Evolutionary conservation across 225 moss, liverwort and hornwort genomes (phyloP).

Genomic region (Bryum argenteum): DNA sequence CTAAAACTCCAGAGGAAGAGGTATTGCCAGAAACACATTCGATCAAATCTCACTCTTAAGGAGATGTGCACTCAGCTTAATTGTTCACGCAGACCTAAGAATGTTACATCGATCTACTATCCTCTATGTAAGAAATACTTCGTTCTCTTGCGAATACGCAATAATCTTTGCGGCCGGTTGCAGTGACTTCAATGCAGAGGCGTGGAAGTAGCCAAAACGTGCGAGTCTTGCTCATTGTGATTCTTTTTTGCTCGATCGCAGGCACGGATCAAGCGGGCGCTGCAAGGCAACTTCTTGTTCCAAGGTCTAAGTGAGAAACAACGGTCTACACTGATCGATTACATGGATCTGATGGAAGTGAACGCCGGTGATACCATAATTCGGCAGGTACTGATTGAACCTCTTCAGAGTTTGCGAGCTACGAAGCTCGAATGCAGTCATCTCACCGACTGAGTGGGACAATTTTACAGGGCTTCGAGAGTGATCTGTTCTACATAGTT

Average conservation of each 20-base stretch:
- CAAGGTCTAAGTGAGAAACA: constrained; percentile 57
- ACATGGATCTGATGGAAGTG: constrained; percentile 60
- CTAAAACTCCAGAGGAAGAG: constrained; percentile 50
- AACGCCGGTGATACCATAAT: constrained; percentile 56
- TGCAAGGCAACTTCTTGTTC: constrained; percentile 62
- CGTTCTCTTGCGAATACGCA: neutral
- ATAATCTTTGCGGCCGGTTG: too few species aligned
- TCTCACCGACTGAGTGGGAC: constrained; percentile 20
- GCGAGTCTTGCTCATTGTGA: neutral
- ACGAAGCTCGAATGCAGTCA: neutral
- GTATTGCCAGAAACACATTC: constrained; percentile 15
- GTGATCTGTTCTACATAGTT: constrained; percentile 60
- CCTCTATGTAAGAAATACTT: neutral
- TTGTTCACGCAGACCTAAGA: too few species aligned
- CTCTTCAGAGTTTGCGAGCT: neutral
- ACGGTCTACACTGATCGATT: constrained; percentile 44
- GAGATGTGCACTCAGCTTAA: neutral
- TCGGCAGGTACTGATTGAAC: constrained; percentile 51
- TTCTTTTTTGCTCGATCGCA: constrained; percentile 15
- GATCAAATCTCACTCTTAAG: neutral
- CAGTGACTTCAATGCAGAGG: neutral
- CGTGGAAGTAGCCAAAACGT: neutral
- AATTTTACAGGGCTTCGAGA: constrained; percentile 55
- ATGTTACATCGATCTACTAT: too few species aligned
- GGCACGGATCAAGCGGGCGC: constrained; percentile 52